Conservation (phyloP, 1,139 yeast genomes). For the Saccharomyces hybrid region DNA sequence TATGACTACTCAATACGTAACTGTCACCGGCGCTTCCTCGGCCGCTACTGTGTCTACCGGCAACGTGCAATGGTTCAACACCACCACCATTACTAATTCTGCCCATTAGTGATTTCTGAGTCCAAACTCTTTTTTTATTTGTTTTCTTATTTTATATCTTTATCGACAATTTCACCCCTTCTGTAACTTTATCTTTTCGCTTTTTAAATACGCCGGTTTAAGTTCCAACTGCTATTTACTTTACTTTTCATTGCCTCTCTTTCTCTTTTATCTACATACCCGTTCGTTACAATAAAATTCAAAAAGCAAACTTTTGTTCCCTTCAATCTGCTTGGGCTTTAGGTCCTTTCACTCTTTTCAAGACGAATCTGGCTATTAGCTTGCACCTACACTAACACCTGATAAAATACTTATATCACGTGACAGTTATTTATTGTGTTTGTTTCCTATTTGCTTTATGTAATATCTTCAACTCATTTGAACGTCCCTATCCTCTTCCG, state of each 20-base stretch:
- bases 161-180: not conserved
- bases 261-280: not conserved
- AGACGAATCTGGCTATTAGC: no score
- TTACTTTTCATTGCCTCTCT: not conserved
- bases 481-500: not conserved
- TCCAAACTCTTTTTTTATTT: not conserved
- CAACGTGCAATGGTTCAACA: constrained; percentile 8
- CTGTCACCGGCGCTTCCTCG: constrained; percentile 6
- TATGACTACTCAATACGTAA: constrained; percentile 10
- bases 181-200: not conserved
- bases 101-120: not conserved
- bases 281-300: no score
- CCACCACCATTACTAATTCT: constrained; percentile 7
- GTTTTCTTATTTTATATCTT: not conserved
- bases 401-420: no score
- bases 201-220: not conserved
- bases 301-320: no score
- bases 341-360: no score
- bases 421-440: no score
- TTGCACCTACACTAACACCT: no score
- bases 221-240: not conserved
- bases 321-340: no score
- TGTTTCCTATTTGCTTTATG: not conserved
- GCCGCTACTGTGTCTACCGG: not conserved
- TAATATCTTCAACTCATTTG: not conserved